A percentile compares a stretch with the other conserved stretches of the same genome.
Evolutionary conservation across 441 rosid species (phyloP).

Genomic region (Hypseocharis bilobata): DNA sequence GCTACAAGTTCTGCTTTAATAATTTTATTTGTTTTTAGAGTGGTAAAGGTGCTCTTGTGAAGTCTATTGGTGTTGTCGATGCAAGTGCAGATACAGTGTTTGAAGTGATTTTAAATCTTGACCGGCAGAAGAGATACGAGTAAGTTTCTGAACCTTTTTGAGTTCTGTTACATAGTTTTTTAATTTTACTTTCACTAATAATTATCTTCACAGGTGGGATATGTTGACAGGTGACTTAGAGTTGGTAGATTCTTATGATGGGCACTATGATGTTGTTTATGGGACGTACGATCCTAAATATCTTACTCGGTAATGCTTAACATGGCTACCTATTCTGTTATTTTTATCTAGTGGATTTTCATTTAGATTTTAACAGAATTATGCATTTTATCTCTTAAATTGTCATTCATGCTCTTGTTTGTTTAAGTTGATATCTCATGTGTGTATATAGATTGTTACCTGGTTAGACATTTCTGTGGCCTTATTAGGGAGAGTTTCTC

Average conservation of each 20-base stretch:
- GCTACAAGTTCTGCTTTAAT: conserved; percentile 10
- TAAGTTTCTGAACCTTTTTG: conserved; percentile 35
- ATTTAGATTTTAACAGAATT: neutral
- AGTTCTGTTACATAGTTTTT: conserved; percentile 17
- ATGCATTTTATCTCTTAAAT: neutral
- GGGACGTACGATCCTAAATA: conserved; percentile 75
- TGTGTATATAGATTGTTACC: no score
- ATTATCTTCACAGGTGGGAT: conserved; percentile 77
- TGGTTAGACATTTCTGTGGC: conserved; percentile 2
- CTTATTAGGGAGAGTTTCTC: neutral
- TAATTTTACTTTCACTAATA: conserved; percentile 25
- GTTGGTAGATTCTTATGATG: conserved; percentile 73
- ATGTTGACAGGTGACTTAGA: conserved; percentile 82
- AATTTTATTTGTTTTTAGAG: conserved; percentile 40
- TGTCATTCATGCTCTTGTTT: no score
- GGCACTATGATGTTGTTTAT: conserved; percentile 78
- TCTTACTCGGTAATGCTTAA: conserved; percentile 57
- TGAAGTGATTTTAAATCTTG: conserved; percentile 70
- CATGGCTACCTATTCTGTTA: neutral
- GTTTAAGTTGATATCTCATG: conserved; percentile 1
- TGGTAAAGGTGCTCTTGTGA: conserved; percentile 76
- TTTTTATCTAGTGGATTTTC: neutral
- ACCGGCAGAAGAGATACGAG: conserved; percentile 80
- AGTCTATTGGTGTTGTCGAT: conserved; percentile 83
- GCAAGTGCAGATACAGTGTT: conserved; percentile 80